Evolutionary conservation across 208 protist species (phyloP), one percentile per base, ranked within the genome.

Genomic region (Acanthamoeba healyi): DNA sequence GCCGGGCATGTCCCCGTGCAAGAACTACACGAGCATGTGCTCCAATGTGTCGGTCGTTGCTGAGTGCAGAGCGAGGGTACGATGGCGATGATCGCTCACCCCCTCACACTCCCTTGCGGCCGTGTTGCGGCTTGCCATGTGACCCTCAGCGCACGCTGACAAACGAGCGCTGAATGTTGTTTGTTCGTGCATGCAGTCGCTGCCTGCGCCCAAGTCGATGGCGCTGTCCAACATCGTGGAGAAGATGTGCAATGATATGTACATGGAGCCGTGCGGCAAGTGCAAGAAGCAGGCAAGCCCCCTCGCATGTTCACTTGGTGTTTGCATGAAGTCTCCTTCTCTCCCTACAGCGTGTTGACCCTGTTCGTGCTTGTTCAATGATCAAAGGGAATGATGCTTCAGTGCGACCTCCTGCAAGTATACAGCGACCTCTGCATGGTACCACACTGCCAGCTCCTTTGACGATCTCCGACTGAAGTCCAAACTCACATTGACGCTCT

Each of bases 171-270:
- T n/a, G n/a, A n/a, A n/a, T n/a, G n/a, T n/a, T n/a, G n/a, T n/a
- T n/a, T n/a, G n/a, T n/a, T n/a, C n/a, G 0, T 22, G 61, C 26
- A 19, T 29, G n/a, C 38, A 58, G n/a, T 19, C 5, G 58, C 90
- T 54, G 14, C 9, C 34, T 38, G 15, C 82, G 22, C 44, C 34
- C 40, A 87, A 90, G 4, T 87, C 58, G 0, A 88, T 36, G 38
- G 10, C 36, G n/a, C 15, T 88, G 1, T 24, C n/a, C 0, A 22
- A 34, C 24, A 26, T 24, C 2, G 51, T 93, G 17, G 32, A 92
- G 36, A 74, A 46, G 38, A 94, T 95, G 24, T 95, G 94, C 40
- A 61, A 6, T 1, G 54, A 81, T 4, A 95, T 95, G 94, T 36
- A 26, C 32, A 95, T 95, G 94, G 44, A 84, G 34, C 49, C 10